Base-by-base conservation (phyloP, 1,284 basidiomycete genomes). In the Boletus albobrunnescens region DNA sequence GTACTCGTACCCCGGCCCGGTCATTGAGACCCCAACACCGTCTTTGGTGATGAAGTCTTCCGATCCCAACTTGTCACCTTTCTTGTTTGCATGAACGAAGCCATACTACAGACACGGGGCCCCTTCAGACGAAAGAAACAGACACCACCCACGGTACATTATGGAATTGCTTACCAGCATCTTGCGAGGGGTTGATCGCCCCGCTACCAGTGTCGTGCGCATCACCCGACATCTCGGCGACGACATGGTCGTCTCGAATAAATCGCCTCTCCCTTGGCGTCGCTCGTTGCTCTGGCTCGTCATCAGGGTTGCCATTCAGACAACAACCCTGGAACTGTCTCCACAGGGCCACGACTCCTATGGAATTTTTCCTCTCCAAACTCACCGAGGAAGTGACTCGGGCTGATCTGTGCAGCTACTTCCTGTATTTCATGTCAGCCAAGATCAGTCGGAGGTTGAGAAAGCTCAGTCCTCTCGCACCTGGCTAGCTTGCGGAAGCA, bases 321-420 rank as follows among this genome's bases (percentile, higher is more conserved):
- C 70, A n/a, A n/a, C n/a, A 0, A 62, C 71, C 0, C 58, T 77
- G 10, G 42, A 50, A 14, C 31, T 37, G 8, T 31, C 46, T 14
- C 49, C 44, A 23, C 54, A 44, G n/a, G 56, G 52, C 6, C 44
- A 41, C n/a, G 42, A 41, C n/a, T 54, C 55, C 1, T 80, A 79
- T 61, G 79, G 80, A 49, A 19, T 74, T 67, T 43, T 57, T 74
- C 24, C 58, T 74, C 37, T 50, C 65, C 1, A 45, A 53, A 7
- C 49, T 75, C 2, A 55, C 72, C 4, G n/a, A 54, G 3, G 37
- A 57, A 7, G 60, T 54, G 3, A 13, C 59, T 5, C 41, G 44
- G 2, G 14, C 20, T 0, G 41, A 52, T 1, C 46, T 70, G 4
- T 32, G 63, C 1, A 68, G 54, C 23, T 67, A 74, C 16, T 28